Percentiles rank a stretch among this genome's conserved stretches.
phyloP scores from a whole-genome alignment of 306 rosid species.

The Corylus americana region DNA sequence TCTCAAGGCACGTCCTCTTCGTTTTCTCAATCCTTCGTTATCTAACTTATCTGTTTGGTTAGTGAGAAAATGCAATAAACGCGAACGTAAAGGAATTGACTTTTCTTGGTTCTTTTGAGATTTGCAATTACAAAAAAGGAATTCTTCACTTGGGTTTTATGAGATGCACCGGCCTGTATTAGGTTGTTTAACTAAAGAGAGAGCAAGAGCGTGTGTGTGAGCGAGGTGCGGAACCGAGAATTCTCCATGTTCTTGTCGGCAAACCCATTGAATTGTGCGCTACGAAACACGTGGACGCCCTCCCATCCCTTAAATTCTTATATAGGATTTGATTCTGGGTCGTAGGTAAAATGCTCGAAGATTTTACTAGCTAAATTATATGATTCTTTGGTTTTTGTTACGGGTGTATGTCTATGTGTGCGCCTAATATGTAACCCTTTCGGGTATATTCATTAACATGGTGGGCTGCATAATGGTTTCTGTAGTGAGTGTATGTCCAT shows the following conservation, averaged over 20 bases:
- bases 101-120: not conserved
- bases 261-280: not conserved
- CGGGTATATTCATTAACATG: no score
- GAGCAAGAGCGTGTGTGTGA: not conserved
- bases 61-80: slow-evolving; percentile 11
- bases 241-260: not conserved
- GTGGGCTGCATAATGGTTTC: not conserved
- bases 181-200: not conserved
- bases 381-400: not conserved
- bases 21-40: not conserved
- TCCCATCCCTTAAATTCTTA: not conserved
- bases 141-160: not conserved
- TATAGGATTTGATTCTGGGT: not conserved
- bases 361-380: not conserved
- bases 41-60: slow-evolving; percentile 5
- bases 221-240: no score
- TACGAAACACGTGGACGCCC: not conserved
- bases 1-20: slow-evolving; percentile 66
- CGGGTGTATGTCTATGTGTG: no score
- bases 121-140: not conserved
- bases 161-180: not conserved
- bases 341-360: not conserved
- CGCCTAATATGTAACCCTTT: no score
- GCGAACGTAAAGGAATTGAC: not conserved
- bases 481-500: not conserved